These are phyloP conservation scores for Phialophora verrucosa DNA, from an alignment of 2,329 filamentous ascomycete species.

Conservation along the genomic window DNA sequence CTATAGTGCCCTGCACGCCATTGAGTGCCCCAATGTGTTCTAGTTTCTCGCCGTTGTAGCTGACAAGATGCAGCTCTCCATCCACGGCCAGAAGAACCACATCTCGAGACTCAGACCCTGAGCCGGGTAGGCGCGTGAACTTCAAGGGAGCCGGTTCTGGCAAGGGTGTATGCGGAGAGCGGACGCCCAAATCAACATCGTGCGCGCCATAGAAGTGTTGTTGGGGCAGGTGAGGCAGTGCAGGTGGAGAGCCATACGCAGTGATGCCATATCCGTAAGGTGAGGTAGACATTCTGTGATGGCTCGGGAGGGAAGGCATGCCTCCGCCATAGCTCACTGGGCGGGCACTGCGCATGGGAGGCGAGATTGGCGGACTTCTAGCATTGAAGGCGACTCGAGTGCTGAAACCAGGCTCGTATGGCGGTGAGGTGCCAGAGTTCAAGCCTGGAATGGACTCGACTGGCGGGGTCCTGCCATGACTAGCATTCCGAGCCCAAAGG, in stretches of 20 bases:
- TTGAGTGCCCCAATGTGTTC: constrained; percentile 73
- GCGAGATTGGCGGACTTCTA: constrained; percentile 51
- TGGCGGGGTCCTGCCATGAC: constrained; percentile 33
- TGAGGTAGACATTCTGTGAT: constrained; percentile 36
- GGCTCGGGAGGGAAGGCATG: constrained; percentile 43
- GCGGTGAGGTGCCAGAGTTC: constrained; percentile 47
- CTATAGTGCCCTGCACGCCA: constrained; percentile 77
- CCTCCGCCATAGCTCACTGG: constrained; percentile 52
- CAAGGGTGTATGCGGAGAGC: constrained; percentile 43
- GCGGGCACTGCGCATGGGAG: constrained; percentile 47
- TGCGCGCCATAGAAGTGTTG: constrained; percentile 77
- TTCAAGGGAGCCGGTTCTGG: constrained; percentile 27
- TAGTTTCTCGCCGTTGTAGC: constrained; percentile 72
- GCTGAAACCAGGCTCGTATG: constrained; percentile 48
- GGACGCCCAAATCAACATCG: constrained; percentile 68
- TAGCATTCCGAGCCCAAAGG: constrained; percentile 25
- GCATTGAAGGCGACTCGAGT: constrained; percentile 50
- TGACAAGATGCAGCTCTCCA: constrained; percentile 76
- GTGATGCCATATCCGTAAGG: constrained; percentile 48
- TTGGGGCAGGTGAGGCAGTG: constrained; percentile 74
- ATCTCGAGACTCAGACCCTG: constrained; percentile 46
- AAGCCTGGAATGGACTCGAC: constrained; percentile 32
- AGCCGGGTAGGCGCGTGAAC: constrained; percentile 25
- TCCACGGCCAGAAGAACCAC: constrained; percentile 83
- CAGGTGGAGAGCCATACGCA: constrained; percentile 59